Conservation (phyloP, 2,329 filamentous ascomycete species). For the Alternaria sp. region DNA sequence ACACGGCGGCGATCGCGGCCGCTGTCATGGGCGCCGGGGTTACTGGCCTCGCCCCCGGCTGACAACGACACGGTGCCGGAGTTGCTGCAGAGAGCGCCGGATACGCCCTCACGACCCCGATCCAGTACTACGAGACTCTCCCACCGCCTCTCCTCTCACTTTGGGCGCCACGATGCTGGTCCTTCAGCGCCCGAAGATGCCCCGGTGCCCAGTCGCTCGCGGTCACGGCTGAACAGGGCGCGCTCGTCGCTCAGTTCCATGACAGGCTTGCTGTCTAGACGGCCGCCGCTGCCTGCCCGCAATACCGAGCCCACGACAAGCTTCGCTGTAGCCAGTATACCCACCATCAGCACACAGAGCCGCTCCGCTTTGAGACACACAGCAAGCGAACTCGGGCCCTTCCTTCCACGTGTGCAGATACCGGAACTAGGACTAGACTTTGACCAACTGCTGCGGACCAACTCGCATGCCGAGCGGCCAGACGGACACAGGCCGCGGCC, state of each 20-base stretch:
- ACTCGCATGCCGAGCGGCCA: constrained; percentile 28
- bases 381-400: constrained; percentile 43
- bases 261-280: constrained; percentile 42
- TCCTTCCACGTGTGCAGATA: constrained; percentile 44
- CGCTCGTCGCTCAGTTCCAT: constrained; percentile 51
- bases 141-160: constrained; percentile 42
- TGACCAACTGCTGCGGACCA: constrained; percentile 42
- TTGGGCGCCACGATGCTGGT: constrained; percentile 43
- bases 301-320: constrained; percentile 25
- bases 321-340: constrained; percentile 26
- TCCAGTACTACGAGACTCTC: constrained; percentile 43
- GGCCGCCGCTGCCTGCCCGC: constrained; percentile 34
- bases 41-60: constrained; percentile 29
- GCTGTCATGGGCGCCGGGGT: constrained; percentile 46
- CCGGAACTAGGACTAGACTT: constrained; percentile 53
- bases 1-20: constrained; percentile 43
- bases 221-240: constrained; percentile 46
- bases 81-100: constrained; percentile 24
- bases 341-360: constrained; percentile 27
- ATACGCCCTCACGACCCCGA: constrained; percentile 29
- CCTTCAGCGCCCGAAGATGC: constrained; percentile 34
- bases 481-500: constrained; percentile 32
- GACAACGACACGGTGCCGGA: constrained; percentile 34
- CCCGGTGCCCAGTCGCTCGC: constrained; percentile 33
- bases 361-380: constrained; percentile 35